Percentiles rank a stretch among this genome's conserved stretches.
Conservation (phyloP, 768 basidiomycete species). For the Podaxis sp. region DNA sequence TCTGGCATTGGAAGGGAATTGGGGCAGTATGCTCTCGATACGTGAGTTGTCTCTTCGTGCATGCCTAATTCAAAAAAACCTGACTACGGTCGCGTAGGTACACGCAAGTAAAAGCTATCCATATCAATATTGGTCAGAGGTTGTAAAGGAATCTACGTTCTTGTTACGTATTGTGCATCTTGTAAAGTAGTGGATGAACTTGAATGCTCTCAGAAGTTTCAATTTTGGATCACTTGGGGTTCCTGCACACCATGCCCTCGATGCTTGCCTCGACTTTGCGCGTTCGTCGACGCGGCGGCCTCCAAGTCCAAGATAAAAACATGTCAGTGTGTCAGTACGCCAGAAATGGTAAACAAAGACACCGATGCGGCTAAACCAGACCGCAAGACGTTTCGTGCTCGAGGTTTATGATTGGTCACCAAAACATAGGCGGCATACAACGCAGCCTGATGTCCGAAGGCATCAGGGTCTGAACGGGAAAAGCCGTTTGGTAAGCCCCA, state of each 20-base stretch:
- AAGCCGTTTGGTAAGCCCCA: slow-evolving; percentile 58
- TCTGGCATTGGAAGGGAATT: slow-evolving; percentile 68
- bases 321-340: too few relatives aligned
- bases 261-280: too few relatives aligned
- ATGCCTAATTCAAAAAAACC: not conserved
- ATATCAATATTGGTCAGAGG: slow-evolving; percentile 45
- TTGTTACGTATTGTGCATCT: not conserved
- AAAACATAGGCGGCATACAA: too few relatives aligned
- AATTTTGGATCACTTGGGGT: too few relatives aligned
- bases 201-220: not conserved
- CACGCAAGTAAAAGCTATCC: slow-evolving; percentile 56
- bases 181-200: not conserved
- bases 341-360: too few relatives aligned
- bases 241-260: too few relatives aligned
- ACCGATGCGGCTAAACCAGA: too few relatives aligned
- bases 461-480: slow-evolving; percentile 45
- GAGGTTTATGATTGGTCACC: too few relatives aligned
- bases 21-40: slow-evolving; percentile 57
- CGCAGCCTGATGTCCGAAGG: slow-evolving; percentile 46
- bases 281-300: too few relatives aligned
- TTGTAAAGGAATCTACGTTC: not conserved
- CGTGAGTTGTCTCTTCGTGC: slow-evolving; percentile 29
- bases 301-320: too few relatives aligned
- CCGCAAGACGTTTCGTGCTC: too few relatives aligned
- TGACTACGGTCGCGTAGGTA: slow-evolving; percentile 32